These are phyloP conservation scores for Yamadazyma conglobata DNA, from an alignment of 1,139 yeast genomes.

Conservation along the genomic window DNA sequence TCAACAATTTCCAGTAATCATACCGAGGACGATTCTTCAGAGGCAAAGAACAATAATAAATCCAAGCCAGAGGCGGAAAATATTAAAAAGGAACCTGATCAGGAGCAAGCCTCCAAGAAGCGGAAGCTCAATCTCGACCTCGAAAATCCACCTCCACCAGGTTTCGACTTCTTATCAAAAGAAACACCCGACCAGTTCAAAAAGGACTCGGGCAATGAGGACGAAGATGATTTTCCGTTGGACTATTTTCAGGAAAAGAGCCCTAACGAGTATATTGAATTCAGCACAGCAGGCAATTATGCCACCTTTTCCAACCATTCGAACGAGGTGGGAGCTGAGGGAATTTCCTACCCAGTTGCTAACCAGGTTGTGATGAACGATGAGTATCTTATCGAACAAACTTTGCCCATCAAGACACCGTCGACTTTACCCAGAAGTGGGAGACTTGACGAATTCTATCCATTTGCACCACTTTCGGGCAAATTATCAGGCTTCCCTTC, in stretches of 20 bases:
- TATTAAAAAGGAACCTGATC: background rate
- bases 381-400: slow-evolving; percentile 47
- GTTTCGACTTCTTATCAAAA: slow-evolving; percentile 20
- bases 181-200: slow-evolving; percentile 26
- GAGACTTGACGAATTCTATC: slow-evolving; percentile 10
- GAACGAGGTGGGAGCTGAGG: slow-evolving; percentile 14
- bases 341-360: slow-evolving; percentile 26
- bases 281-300: slow-evolving; percentile 22
- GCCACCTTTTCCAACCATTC: slow-evolving; percentile 17
- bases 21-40: slow-evolving; percentile 5
- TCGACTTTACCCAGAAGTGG: slow-evolving; percentile 13
- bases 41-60: background rate
- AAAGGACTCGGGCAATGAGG: slow-evolving; percentile 12
- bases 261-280: slow-evolving; percentile 30
- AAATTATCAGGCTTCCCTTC: slow-evolving; percentile 10
- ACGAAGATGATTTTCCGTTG: slow-evolving; percentile 66
- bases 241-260: slow-evolving; percentile 47
- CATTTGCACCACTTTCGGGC: slow-evolving; percentile 10
- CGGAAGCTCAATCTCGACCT: slow-evolving; percentile 17
- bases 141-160: slow-evolving; percentile 11
- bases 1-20: slow-evolving; percentile 10
- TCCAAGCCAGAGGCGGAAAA: slow-evolving; percentile 1
- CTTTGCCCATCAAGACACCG: slow-evolving; percentile 30
- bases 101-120: background rate
- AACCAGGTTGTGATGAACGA: slow-evolving; percentile 39